A percentile compares a stretch with the other conserved stretches of the same genome.
phyloP scores from a whole-genome alignment of 257 asterid species.

The Rhazya stricta region DNA sequence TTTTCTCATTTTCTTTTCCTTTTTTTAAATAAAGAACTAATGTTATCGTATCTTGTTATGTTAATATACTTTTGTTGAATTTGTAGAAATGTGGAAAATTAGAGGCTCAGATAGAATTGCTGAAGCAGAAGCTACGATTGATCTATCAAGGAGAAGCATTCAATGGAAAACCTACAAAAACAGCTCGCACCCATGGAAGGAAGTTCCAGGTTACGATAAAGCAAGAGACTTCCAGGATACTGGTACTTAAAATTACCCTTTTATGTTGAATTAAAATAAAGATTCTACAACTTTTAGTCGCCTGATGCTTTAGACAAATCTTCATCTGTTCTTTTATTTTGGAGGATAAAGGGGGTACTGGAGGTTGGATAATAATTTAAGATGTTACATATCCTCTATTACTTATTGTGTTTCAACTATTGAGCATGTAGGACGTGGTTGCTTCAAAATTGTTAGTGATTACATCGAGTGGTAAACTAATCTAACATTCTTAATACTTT shows the following conservation, averaged over 20 bases:
- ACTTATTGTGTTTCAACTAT: not conserved
- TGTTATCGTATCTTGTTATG: not conserved
- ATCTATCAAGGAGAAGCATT: constrained; percentile 80
- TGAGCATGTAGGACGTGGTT: too few relatives aligned
- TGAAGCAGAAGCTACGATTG: constrained; percentile 68
- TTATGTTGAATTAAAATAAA: not conserved
- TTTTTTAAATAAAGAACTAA: not conserved
- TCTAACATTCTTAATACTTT: too few relatives aligned
- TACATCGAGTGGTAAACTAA: too few relatives aligned
- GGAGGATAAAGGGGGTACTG: not conserved
- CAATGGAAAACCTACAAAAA: constrained; percentile 80
- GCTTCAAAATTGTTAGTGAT: not conserved
- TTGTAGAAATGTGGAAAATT: constrained; percentile 73
- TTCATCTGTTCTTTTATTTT: too few relatives aligned
- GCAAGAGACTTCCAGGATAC: constrained; percentile 82
- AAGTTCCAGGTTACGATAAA: constrained; percentile 82
- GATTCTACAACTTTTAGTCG: not conserved
- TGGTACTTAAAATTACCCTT: constrained; percentile 33
- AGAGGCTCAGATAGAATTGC: constrained; percentile 69
- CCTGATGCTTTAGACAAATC: not conserved
- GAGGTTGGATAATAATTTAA: not conserved
- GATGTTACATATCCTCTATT: not conserved
- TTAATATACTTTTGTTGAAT: not conserved
- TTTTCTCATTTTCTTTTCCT: not conserved
- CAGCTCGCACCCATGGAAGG: constrained; percentile 90